Conservation (phyloP, 1,284 basidiomycete species). For the Ustilago shanxiensis region DNA sequence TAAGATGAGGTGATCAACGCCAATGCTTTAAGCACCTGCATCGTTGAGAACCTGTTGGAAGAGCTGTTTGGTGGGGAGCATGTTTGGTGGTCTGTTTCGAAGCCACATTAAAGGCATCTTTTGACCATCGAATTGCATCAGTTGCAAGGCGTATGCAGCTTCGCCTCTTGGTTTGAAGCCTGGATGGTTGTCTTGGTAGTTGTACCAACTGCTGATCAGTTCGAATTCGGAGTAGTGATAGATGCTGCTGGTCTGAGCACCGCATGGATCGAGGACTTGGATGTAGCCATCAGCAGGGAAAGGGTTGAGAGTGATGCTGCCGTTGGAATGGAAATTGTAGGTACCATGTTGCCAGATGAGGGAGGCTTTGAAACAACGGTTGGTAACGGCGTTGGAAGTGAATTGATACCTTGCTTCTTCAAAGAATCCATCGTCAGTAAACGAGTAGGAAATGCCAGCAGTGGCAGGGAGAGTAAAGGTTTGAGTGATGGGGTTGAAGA, state of each 20-base stretch:
- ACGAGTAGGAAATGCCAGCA: slow-evolving; percentile 65
- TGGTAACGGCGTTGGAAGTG: slow-evolving; percentile 55
- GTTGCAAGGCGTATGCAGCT: slow-evolving; percentile 53
- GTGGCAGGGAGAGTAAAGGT: slow-evolving; percentile 61
- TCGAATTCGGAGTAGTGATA: slow-evolving; percentile 61
- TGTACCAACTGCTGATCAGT: slow-evolving; percentile 59
- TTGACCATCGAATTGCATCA: slow-evolving; percentile 49
- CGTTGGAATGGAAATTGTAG: slow-evolving; percentile 61
- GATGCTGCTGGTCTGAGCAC: slow-evolving; percentile 46
- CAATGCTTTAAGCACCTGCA: slow-evolving; percentile 19
- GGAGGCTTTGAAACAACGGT: slow-evolving; percentile 64
- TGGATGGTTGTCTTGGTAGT: slow-evolving; percentile 52
- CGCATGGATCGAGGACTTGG: slow-evolving; percentile 62
- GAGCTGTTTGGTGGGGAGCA: slow-evolving; percentile 65
- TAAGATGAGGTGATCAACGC: not conserved
- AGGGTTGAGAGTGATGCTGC: slow-evolving; percentile 54
- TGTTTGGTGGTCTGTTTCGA: slow-evolving; percentile 57
- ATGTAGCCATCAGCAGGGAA: slow-evolving; percentile 63
- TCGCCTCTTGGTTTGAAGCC: slow-evolving; percentile 46
- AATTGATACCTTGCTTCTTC: slow-evolving; percentile 61
- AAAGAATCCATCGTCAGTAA: slow-evolving; percentile 66
- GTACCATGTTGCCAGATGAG: slow-evolving; percentile 69
- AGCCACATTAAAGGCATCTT: slow-evolving; percentile 60
- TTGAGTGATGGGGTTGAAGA: slow-evolving; percentile 66
- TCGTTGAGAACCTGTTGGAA: slow-evolving; percentile 57